These are phyloP conservation scores for Colletotrichum somersetense DNA, from an alignment of 2,329 filamentous ascomycete genomes.

Conservation along the genomic window DNA sequence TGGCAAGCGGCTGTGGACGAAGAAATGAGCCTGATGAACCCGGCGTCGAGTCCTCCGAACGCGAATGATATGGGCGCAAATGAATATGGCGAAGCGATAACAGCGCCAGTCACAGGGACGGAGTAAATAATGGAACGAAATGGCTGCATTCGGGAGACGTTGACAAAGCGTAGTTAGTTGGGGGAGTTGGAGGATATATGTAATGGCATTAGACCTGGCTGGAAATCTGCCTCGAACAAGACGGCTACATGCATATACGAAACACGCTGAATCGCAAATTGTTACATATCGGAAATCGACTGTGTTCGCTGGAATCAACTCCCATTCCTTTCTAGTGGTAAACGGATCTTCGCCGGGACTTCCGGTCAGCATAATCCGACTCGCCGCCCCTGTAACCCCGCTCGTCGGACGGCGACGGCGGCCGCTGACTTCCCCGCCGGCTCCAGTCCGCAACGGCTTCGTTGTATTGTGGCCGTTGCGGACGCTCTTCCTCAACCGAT, in stretches of 20 bases:
- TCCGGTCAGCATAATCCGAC: slow-evolving; percentile 21
- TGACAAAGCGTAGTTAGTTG: slow-evolving; percentile 1
- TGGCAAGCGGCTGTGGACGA: slow-evolving; percentile 52
- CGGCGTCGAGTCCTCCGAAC: neutral
- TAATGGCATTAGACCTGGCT: slow-evolving; percentile 8
- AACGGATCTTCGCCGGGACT: slow-evolving; percentile 20
- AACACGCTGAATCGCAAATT: slow-evolving; percentile 9
- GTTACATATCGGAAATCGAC: neutral
- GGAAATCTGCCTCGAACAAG: slow-evolving; percentile 23
- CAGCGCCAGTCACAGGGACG: slow-evolving; percentile 8
- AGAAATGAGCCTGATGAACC: slow-evolving; percentile 29
- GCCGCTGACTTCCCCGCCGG: slow-evolving; percentile 14
- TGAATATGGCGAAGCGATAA: neutral
- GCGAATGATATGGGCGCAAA: neutral
- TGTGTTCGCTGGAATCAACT: neutral
- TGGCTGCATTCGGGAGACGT: slow-evolving; percentile 5
- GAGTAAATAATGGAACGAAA: slow-evolving; percentile 40
- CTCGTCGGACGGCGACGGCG: slow-evolving; percentile 21
- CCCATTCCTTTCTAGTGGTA: slow-evolving; percentile 4
- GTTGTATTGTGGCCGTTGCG: slow-evolving; percentile 17
- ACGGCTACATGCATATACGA: slow-evolving; percentile 10
- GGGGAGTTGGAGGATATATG: slow-evolving; percentile 5
- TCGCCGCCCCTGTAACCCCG: slow-evolving; percentile 12
- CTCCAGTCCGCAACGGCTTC: slow-evolving; percentile 32
- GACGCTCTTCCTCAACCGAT: slow-evolving; percentile 23